These are phyloP conservation scores for Favolaschia claudopus DNA, from an alignment of 768 basidiomycete species.

Conservation along the genomic window DNA sequence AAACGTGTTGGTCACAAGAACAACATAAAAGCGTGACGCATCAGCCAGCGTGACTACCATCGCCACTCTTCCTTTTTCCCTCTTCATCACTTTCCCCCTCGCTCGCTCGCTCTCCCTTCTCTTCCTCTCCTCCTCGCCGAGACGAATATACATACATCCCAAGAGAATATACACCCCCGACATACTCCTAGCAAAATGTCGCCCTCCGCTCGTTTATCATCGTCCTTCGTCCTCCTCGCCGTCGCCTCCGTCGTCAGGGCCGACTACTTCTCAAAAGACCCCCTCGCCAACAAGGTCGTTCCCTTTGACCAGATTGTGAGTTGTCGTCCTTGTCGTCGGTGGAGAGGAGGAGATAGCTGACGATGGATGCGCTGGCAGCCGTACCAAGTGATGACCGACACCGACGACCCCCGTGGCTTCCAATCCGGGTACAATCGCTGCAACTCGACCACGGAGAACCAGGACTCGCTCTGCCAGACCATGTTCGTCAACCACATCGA, in stretches of 20 bases:
- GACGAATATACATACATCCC: too few relatives aligned
- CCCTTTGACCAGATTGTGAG: constrained; percentile 16
- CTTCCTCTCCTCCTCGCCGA: too few relatives aligned
- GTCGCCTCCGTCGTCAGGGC: constrained; percentile 17
- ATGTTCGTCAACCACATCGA: constrained; percentile 57
- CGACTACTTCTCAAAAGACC: constrained; percentile 27
- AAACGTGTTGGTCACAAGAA: too few relatives aligned
- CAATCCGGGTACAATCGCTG: constrained; percentile 69
- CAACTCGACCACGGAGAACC: constrained; percentile 64
- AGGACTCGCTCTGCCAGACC: constrained; percentile 65
- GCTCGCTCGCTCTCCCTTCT: too few relatives aligned
- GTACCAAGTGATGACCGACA: constrained; percentile 26
- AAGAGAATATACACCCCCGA: too few relatives aligned
- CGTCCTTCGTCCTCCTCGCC: constrained; percentile 21
- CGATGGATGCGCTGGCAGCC: constrained; percentile 5
- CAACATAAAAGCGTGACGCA: too few relatives aligned
- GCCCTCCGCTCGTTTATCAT: constrained; percentile 27
- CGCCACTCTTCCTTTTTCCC: too few relatives aligned
- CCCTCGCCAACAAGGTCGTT: constrained; percentile 24
- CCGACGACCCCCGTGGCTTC: constrained; percentile 49
- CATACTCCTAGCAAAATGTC: too few relatives aligned
- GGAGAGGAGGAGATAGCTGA: too few relatives aligned
- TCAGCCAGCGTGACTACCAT: too few relatives aligned
- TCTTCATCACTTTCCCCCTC: too few relatives aligned
- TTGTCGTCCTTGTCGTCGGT: neutral